Evolutionary conservation across 306 rosid genomes (phyloP).

Genomic region (Comarum palustre): DNA sequence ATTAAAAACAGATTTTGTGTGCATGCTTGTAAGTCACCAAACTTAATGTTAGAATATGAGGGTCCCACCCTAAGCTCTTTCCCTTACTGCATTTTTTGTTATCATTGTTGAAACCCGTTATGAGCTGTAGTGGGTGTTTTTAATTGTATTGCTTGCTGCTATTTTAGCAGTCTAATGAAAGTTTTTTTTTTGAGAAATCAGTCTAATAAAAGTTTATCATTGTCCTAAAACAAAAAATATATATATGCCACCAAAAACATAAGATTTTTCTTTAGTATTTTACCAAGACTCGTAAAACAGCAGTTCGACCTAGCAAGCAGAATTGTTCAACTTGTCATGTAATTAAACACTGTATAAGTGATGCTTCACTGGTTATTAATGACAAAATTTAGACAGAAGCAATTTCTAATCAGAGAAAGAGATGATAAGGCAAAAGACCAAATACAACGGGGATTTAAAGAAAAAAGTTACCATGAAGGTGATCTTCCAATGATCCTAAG

Average conservation of each 20-base stretch:
- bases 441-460: background rate
- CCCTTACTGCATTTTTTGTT: background rate
- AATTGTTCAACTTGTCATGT: background rate
- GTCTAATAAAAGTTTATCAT: background rate
- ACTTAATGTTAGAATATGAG: background rate
- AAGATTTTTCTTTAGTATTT: background rate
- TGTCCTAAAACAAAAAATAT: background rate
- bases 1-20: background rate
- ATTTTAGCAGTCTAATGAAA: background rate
- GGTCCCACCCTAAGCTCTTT: background rate
- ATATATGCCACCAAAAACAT: background rate
- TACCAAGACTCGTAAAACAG: background rate
- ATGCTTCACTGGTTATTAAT: background rate
- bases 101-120: background rate
- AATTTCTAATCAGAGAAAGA: constrained; percentile 12
- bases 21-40: background rate
- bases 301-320: background rate
- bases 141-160: background rate
- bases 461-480: constrained; percentile 64
- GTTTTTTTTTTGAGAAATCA: too few species aligned
- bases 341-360: background rate
- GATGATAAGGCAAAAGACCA: background rate
- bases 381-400: constrained; percentile 9
- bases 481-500: constrained; percentile 76
- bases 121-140: background rate